Percentiles rank a stretch among this genome's conserved stretches.
Conservation (phyloP, 2,329 filamentous ascomycete genomes). For the Aspergillus quadricinctus region DNA sequence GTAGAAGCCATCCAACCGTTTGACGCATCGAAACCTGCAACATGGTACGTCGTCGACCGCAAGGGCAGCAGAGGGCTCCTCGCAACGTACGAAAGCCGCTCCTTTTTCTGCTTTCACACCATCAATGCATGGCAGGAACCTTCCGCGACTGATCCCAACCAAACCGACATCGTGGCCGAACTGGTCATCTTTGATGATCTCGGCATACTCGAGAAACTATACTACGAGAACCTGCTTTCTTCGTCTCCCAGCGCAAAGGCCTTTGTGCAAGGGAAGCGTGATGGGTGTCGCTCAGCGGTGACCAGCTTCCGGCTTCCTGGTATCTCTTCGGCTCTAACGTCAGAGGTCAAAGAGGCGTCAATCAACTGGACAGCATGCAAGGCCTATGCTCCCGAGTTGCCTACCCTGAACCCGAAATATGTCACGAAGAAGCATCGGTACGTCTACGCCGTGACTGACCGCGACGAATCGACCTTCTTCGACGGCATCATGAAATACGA, state of each 20-base stretch:
- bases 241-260: slow-evolving; percentile 46
- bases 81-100: slow-evolving; percentile 61
- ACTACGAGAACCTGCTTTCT: slow-evolving; percentile 65
- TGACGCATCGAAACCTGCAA: slow-evolving; percentile 52
- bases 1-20: slow-evolving; percentile 64
- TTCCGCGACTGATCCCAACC: slow-evolving; percentile 25
- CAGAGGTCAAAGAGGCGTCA: slow-evolving; percentile 11
- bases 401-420: slow-evolving; percentile 46
- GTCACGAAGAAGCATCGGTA: slow-evolving; percentile 46
- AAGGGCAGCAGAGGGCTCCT: slow-evolving; percentile 59
- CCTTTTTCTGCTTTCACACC: slow-evolving; percentile 75
- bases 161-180: slow-evolving; percentile 60
- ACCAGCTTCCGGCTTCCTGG: slow-evolving; percentile 36
- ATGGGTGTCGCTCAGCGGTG: slow-evolving; percentile 19
- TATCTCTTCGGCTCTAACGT: slow-evolving; percentile 21
- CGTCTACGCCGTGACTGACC: slow-evolving; percentile 46
- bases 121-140: slow-evolving; percentile 71
- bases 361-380: slow-evolving; percentile 26
- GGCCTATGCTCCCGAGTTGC: slow-evolving; percentile 41
- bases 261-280: slow-evolving; percentile 28
- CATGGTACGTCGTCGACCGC: slow-evolving; percentile 74
- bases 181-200: slow-evolving; percentile 59
- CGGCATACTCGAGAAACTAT: slow-evolving; percentile 63
- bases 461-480: slow-evolving; percentile 46
- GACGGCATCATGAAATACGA: slow-evolving; percentile 54